Evolutionary conservation across 2,329 filamentous ascomycete species (phyloP), one percentile per base, ranked within the genome.

Genomic region (Sporothrix euskadiensis): DNA sequence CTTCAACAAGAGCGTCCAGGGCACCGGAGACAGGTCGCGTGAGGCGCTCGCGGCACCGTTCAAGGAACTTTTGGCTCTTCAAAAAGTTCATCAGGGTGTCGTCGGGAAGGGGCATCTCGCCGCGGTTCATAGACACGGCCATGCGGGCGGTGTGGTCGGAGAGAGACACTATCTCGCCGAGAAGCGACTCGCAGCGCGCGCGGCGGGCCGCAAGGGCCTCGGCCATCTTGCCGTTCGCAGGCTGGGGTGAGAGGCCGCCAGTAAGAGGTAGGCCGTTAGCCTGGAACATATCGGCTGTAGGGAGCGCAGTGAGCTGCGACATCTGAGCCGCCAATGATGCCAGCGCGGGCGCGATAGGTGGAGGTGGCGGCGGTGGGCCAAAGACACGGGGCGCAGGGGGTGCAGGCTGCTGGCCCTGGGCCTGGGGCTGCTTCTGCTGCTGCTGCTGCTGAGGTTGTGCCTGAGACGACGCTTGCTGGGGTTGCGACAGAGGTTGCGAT

Each of bases 91-190:
- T 74, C 14, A 77, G 26, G 1, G 74, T 69, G 19, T 77, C 76
- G 44, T 77, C 76, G 2, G 75, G 76, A 16, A 74, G 68, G 22
- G 76, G 76, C 74, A 76, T 71, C 68, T 77, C 76, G 74, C 76
- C 76, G 8, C 76, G 75, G 19, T 80, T 81, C 69, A 77, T 76
- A 4, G 76, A 77, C 71, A 86, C 77, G 22, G 83, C 83, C 75
- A 86, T 79, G 72, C 81, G 79, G 1, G 83, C 82, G 49, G 84
- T 81, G 76, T 83, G 82, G 65, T 83, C 83, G 14, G 84, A 81
- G n/a, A 87, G 79, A 47, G 79, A 79, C 44, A 82, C 79, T n/a
- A 82, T 82, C 68, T 82, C 81, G 49, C 78, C 73, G 26, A 82
- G 75, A 47, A 82, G 74, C 52, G 79, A 78, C 74, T 82, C 85